Evolutionary conservation across 1,139 yeast species (phyloP), one percentile per base, ranked within the genome.

Genomic region (Diutina sp.): DNA sequence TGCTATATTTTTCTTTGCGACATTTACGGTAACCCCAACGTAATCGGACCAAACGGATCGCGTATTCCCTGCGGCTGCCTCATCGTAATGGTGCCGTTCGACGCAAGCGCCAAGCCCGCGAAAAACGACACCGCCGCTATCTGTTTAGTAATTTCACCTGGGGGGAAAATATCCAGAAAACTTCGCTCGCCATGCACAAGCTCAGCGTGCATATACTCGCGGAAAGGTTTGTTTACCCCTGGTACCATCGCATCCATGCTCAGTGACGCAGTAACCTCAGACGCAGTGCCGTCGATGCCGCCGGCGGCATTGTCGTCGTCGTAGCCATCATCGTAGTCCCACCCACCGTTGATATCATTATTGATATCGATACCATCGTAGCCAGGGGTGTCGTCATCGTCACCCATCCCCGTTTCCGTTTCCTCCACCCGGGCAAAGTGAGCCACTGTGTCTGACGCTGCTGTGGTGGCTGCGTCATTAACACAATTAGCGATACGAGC

Each of bases 331-430:
- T 9, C 7, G 8, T 21, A 11, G 4, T 28, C 30, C 16, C 16
- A 14, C 7, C 25, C 30, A 21, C 25, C 25, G 8, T 1, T n/a
- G 50, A 25, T 6, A 46, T 46, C 32, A 21, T 46, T 32, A 11
- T 28, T 12, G 14, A 11, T 6, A 28, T 47, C 38, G n/a, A 47
- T 29, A 14, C 12, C 32, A 14, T 6, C 38, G 7, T 6, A 3
- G 16, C n/a, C 30, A 12, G 11, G 7, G 12, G 9, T 38, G 30
- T 14, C 16, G 6, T 47, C 38, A 29, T 12, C 16, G 38, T 29
- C 11, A 38, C 51, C 51, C 38, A 47, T 28, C 38, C 51, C 51
- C 41, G 51, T 47, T 47, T 47, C 51, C 7, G 51, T 47, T 28
- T 47, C 51, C 21, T 14, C 50, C n/a, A 11, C 25, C 12, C 50